Base-by-base conservation (phyloP, 805 yeast genomes). In the Metschnikowia vanudenii region DNA sequence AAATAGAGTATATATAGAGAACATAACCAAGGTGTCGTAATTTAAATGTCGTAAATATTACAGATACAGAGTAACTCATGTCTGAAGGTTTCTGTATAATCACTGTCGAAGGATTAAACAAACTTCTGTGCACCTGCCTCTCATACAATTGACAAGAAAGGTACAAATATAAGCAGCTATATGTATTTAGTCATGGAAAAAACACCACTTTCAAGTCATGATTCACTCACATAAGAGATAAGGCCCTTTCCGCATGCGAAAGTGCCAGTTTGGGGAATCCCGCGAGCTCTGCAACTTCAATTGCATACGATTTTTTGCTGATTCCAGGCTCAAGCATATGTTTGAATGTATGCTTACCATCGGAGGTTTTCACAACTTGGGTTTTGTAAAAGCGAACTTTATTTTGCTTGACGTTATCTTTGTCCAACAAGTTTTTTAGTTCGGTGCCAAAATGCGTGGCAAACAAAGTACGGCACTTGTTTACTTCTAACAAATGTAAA, bases 371-470 rank as follows among this genome's bases (percentile, higher is more conserved):
- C 18, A 60, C 43, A 3, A 71, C 71, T 34, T 67, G 62, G 0
- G 75, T 71, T 40, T 64, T 55, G 45, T 45, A 59, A 43, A 62
- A 72, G 28, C 64, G 54, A 4, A 71, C 47, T 32, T 59, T 59
- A 3, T 49, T 50, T 32, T 57, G 58, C 56, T 52, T 60, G 43
- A 69, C 51, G 0, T 61, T 57, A n/a, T 61, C 62, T 36, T 64
- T 61, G 0, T 46, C 51, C 19, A 72, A 53, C 16, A 84, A 57
- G 0, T 59, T 51, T n/a, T 74, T 59, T 13, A 72, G 52, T 42
- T 72, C 77, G 18, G 49, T 57, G 1, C 75, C 77, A 65, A 82
- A 90, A 70, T 90, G 97, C 0, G 97, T 90, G 1, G 97, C 96
- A 72, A 90, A 90, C n/a, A 90, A 67, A 0, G 91, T 75, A 20